Base-by-base conservation (phyloP, 352 stramenopile genomes). In the Elongisporangium undulatum region DNA sequence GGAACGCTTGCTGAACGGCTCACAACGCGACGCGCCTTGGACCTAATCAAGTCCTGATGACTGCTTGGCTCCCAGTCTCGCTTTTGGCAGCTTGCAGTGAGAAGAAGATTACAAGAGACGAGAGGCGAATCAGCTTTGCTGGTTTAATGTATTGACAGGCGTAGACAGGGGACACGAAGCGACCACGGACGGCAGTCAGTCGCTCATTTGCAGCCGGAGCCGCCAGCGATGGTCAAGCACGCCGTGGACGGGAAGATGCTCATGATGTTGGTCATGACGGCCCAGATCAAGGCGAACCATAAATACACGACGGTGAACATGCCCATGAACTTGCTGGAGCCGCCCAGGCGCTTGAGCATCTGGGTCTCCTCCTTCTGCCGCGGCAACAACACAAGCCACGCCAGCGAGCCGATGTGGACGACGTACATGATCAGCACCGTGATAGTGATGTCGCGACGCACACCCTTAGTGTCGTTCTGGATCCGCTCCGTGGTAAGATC, bases 311-410 rank as follows among this genome's bases (percentile, higher is more conserved):
- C 57, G 7, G 75, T 84, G 58, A 81, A 49, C 20, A 67, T 51
- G 17, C 71, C 75, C 69, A 88, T 79, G n/a, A 81, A 62, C 51
- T 68, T 68, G 49, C 68, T 80, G 13, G 69, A 86, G 53, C 76
- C 76, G 13, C 77, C 79, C 34, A 78, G 66, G 45, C 66, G 70
- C 72, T 90, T 90, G 65, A 90, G 77, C 38, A 75, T 61, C 63
- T 86, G 80, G 1, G 78, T 79, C 60, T 87, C 64, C 55, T 77
- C 68, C 62, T 90, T 90, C 66, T 90, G 80, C 2, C 74, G 74
- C 34, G 80, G 80, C 49, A 90, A 69, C 58, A 87, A 68, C 3
- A 75, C 22, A 22, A 90, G 65, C 52, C 77, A 85, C 19, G 51
- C 51, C 6, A 89, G 63, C 49, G 76, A 84, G 21, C 78, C 62